A percentile compares a stretch with the other conserved stretches of the same genome.
These are phyloP conservation scores for Galerina marginata DNA, from an alignment of 768 basidiomycete species.

Conservation along the genomic window DNA sequence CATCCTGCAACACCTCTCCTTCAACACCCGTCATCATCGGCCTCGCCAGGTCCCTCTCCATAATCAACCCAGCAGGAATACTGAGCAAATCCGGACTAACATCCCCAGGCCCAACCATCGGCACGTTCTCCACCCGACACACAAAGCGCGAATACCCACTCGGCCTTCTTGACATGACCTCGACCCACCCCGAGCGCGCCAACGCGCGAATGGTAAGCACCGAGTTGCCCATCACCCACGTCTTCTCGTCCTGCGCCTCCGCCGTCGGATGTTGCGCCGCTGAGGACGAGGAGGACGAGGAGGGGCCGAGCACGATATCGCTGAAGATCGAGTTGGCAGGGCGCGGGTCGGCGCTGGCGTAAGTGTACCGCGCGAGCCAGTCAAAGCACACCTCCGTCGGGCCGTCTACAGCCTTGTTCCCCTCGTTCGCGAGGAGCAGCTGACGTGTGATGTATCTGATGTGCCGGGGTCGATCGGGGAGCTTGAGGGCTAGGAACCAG, in stretches of 20 bases:
- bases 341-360: conserved; percentile 91
- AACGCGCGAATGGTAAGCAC: conserved; percentile 83
- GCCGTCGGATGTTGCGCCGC: conserved; percentile 25
- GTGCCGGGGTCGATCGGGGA: conserved; percentile 80
- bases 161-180: conserved; percentile 82
- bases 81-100: conserved; percentile 80
- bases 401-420: conserved; percentile 75
- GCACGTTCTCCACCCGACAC: conserved; percentile 88
- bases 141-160: conserved; percentile 89
- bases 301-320: conserved; percentile 71
- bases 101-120: conserved; percentile 83
- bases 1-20: conserved; percentile 26
- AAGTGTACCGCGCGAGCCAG: conserved; percentile 94
- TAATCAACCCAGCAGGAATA: conserved; percentile 72
- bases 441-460: conserved; percentile 87
- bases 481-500: conserved; percentile 91
- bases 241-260: conserved; percentile 57
- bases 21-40: conserved; percentile 31
- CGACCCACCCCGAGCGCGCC: conserved; percentile 83
- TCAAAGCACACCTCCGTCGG: conserved; percentile 97
- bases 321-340: conserved; percentile 80
- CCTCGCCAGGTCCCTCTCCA: conserved; percentile 59
- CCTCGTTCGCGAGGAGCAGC: conserved; percentile 85
- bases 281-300: conserved; percentile 7
- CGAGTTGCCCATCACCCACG: conserved; percentile 87